Base-by-base conservation (phyloP, 306 rosid genomes). In the Sicyos baderoa region DNA sequence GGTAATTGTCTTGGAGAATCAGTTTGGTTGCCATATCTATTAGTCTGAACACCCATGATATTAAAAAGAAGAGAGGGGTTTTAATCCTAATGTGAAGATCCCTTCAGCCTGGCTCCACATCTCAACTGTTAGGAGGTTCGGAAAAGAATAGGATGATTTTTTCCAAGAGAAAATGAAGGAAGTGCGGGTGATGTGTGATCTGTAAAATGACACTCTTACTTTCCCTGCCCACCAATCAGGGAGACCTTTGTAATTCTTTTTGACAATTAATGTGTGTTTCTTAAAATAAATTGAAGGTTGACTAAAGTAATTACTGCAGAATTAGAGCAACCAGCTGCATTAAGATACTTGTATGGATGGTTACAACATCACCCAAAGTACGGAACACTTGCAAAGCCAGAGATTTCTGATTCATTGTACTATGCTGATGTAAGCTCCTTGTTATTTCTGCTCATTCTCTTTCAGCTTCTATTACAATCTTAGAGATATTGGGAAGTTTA, bases 311-410 rank as follows among this genome's bases (percentile, higher is more conserved):
- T 66, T 23, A 14, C 68, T 81, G 87, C 95, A 93, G 99, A 93
- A 81, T 69, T 93, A 82, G 99, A 93, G 84, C 99, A 90, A 79
- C 54, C 82, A 2, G 86, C 91, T 67, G 99, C 99, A 65, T 76
- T 93, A 71, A 93, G 82, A 77, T 93, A 90, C 77, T 83, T 93
- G 59, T 84, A 79, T 79, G 97, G 97, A 72, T 93, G 97, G 97
- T 70, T 93, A 75, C 87, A 84, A 11, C 75, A 93, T 81, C 99
- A 93, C 80, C 84, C 89, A 35, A 88, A 84, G 79, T 88, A 90
- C 68, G 96, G 99, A 74, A 76, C 84, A 14, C 91, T 93, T 75
- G 88, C 91, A 71, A 76, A 76, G 0, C 97, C 94, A 13, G 95
- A 86, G 82, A 70, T 83, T 76, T 49, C 96, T 5, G 94, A 85